A percentile compares a stretch with the other conserved stretches of the same genome.
These are phyloP conservation scores for Magnolia changhungtana DNA, from an alignment of 164 flowering plant genomes.

Conservation along the genomic window DNA sequence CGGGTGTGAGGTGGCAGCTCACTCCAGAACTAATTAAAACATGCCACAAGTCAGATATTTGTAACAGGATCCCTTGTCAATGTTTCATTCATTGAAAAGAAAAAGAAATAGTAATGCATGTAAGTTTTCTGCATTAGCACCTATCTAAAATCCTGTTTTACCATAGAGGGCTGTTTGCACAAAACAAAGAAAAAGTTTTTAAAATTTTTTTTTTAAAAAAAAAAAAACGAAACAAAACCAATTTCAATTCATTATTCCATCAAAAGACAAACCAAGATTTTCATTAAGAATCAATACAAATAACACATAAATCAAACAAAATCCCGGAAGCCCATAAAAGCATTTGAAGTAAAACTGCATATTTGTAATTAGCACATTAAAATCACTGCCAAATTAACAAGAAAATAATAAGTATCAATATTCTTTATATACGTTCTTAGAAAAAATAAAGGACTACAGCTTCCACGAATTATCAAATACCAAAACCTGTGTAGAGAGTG, in stretches of 20 bases:
- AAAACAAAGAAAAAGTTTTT: too few relatives aligned
- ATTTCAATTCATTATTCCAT: constrained; percentile 7
- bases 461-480: not conserved
- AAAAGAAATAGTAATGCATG: too few relatives aligned
- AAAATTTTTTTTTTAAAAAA: not conserved
- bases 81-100: not conserved
- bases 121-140: too few relatives aligned
- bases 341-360: not conserved
- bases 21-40: constrained; percentile 72
- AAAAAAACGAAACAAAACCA: constrained; percentile 6
- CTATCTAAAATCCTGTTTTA: too few relatives aligned
- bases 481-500: not conserved
- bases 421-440: too few relatives aligned
- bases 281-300: not conserved
- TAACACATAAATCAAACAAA: not conserved
- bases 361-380: not conserved
- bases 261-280: not conserved
- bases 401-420: too few relatives aligned
- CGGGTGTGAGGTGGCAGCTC: constrained; percentile 72
- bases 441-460: not conserved
- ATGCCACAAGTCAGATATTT: not conserved
- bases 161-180: too few relatives aligned
- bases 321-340: not conserved
- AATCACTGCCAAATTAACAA: not conserved
- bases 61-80: not conserved